Percentiles rank a stretch among this genome's conserved stretches.
These are phyloP conservation scores for Kuraishia ogatae DNA, from an alignment of 805 yeast genomes.

Conservation along the genomic window DNA sequence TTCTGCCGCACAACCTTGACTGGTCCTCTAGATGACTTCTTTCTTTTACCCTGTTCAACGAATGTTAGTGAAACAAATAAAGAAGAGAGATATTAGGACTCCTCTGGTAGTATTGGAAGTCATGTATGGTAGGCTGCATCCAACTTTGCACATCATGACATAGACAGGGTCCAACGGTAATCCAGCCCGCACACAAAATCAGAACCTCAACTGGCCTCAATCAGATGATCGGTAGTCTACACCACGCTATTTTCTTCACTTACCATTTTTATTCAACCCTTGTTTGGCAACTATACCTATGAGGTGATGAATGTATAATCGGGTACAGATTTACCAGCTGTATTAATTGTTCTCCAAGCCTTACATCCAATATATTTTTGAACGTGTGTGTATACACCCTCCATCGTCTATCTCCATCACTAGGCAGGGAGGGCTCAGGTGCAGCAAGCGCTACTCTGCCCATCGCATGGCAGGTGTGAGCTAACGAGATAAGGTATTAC, in stretches of 20 bases:
- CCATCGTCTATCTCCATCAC: not conserved
- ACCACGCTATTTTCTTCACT: no score
- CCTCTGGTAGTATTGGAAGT: no score
- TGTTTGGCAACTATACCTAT: no score
- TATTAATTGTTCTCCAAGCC: no score
- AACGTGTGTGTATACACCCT: not conserved
- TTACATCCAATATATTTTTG: no score
- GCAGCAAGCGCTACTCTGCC: not conserved
- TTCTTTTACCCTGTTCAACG: slow-evolving; percentile 41
- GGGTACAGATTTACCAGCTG: no score
- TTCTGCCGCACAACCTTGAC: slow-evolving; percentile 68
- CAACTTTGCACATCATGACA: no score
- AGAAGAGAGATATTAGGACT: not conserved
- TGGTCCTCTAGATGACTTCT: slow-evolving; percentile 78
- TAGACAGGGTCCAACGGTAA: no score
- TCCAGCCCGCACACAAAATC: no score
- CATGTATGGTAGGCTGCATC: not conserved
- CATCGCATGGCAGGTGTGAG: not conserved
- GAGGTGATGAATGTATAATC: no score
- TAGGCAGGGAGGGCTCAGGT: not conserved
- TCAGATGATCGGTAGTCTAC: no score
- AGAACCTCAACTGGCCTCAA: no score
- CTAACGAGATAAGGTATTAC: not conserved
- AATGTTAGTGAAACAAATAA: not conserved
- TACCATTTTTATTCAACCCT: not conserved